Percentiles rank a stretch among this genome's conserved stretches.
These are phyloP conservation scores for Coniochaeta pulveracea DNA, from an alignment of 2,329 filamentous ascomycete genomes.

Conservation along the genomic window DNA sequence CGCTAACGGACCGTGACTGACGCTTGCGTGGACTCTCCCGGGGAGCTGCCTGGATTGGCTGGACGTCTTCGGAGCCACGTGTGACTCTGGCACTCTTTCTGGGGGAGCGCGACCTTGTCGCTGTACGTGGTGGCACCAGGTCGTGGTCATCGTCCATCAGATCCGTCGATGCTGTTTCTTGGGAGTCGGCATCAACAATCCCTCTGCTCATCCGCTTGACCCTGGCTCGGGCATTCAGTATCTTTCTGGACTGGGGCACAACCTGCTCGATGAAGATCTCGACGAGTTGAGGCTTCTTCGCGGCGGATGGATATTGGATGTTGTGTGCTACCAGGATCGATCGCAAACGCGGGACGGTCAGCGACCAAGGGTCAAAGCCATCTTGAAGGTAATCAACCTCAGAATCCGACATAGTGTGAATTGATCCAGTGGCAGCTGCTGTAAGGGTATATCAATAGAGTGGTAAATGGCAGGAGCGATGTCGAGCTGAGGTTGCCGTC, in stretches of 20 bases:
- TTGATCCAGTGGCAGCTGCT: no score
- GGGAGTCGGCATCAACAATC: constrained; percentile 60
- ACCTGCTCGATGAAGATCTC: constrained; percentile 74
- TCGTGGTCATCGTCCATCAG: constrained; percentile 52
- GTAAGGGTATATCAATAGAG: no score
- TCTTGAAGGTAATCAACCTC: constrained; percentile 77
- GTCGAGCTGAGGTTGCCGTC: no score
- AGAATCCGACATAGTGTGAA: constrained; percentile 49
- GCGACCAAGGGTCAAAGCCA: constrained; percentile 70
- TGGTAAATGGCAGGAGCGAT: no score
- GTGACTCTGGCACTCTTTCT: constrained; percentile 42
- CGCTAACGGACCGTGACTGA: constrained; percentile 40
- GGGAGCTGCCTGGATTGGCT: constrained; percentile 20
- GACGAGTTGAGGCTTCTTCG: constrained; percentile 84
- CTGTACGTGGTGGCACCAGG: constrained; percentile 33
- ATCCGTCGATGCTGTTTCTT: constrained; percentile 39
- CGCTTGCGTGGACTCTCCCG: constrained; percentile 41
- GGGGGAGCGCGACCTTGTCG: constrained; percentile 40
- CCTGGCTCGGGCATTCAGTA: constrained; percentile 62
- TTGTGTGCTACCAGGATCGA: constrained; percentile 87
- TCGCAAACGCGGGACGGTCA: constrained; percentile 81
- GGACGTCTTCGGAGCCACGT: constrained; percentile 36
- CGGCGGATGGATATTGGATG: constrained; percentile 72
- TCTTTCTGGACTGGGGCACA: constrained; percentile 63
- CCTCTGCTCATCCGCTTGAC: constrained; percentile 82